A percentile compares a stretch with the other conserved stretches of the same genome.
phyloP scores from a whole-genome alignment of 2,329 filamentous ascomycete genomes.

The Penicillium janthinellum region DNA sequence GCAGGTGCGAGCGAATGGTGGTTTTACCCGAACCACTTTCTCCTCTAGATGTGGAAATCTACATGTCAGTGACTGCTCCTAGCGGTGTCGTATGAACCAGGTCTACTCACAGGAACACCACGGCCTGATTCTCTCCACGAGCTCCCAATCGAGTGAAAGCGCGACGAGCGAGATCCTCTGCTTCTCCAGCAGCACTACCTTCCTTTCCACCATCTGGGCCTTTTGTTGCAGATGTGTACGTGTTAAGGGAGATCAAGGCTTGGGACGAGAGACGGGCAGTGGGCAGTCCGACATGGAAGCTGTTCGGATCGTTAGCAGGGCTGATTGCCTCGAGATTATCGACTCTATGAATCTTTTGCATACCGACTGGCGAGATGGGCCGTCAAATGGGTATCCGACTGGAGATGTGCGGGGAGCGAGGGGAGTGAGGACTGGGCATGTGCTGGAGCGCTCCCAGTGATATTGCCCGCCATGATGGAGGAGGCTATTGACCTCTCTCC shows the following conservation, averaged over 20 bases:
- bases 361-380: slow-evolving; percentile 55
- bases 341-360: background rate
- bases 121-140: slow-evolving; percentile 87
- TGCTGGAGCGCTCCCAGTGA: slow-evolving; percentile 56
- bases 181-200: slow-evolving; percentile 87
- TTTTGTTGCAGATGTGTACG: slow-evolving; percentile 84
- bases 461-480: slow-evolving; percentile 42
- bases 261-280: slow-evolving; percentile 89
- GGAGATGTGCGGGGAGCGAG: slow-evolving; percentile 72
- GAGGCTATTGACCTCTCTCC: slow-evolving; percentile 8
- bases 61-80: slow-evolving; percentile 22
- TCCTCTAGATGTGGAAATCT: slow-evolving; percentile 60
- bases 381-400: slow-evolving; percentile 55
- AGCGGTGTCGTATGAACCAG: background rate
- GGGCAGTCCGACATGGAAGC: slow-evolving; percentile 88
- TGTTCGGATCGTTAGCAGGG: slow-evolving; percentile 38
- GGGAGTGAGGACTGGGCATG: slow-evolving; percentile 81
- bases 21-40: slow-evolving; percentile 97
- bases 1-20: slow-evolving; percentile 83
- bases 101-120: slow-evolving; percentile 81
- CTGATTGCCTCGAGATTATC: background rate
- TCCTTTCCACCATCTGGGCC: slow-evolving; percentile 89
- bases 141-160: slow-evolving; percentile 84
- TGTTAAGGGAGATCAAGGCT: slow-evolving; percentile 89
- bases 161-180: slow-evolving; percentile 85